phyloP scores from a whole-genome alignment of 75 land plant genomes.

The Sequoiadendron giganteum region DNA sequence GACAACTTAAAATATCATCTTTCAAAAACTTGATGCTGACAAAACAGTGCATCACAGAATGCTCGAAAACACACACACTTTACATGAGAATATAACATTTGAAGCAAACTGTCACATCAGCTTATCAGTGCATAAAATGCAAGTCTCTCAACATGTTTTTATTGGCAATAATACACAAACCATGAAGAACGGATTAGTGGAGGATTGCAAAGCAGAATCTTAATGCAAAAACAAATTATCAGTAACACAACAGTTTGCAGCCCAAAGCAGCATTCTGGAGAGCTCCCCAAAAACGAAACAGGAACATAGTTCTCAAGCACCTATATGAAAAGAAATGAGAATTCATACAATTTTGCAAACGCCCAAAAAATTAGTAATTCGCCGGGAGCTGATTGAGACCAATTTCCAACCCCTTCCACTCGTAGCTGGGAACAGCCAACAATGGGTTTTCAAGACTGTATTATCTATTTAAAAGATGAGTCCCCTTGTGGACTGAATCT shows the following conservation, averaged over 20 bases:
- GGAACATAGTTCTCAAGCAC: not conserved
- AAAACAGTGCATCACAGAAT: not conserved
- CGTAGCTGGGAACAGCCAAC: too few relatives aligned
- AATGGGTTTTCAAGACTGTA: not conserved
- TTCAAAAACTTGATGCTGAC: not conserved
- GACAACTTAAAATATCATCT: not conserved
- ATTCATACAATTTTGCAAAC: not conserved
- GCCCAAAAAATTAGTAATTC: not conserved
- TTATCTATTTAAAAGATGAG: not conserved
- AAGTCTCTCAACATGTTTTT: not conserved
- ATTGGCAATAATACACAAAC: not conserved
- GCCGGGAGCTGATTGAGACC: not conserved
- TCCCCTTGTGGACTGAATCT: not conserved
- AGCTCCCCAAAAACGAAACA: not conserved
- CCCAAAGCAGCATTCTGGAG: not conserved
- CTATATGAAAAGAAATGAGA: not conserved
- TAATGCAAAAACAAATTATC: not conserved
- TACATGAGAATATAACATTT: not conserved
- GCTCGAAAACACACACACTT: not conserved
- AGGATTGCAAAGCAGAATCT: not conserved
- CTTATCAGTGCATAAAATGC: not conserved
- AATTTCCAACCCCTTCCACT: not conserved
- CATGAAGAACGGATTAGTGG: not conserved
- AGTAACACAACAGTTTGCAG: slow-evolving; percentile 1
- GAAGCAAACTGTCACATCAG: not conserved